Base-by-base conservation (phyloP, 2,329 filamentous ascomycete species). In the Paraphoma sp. region DNA sequence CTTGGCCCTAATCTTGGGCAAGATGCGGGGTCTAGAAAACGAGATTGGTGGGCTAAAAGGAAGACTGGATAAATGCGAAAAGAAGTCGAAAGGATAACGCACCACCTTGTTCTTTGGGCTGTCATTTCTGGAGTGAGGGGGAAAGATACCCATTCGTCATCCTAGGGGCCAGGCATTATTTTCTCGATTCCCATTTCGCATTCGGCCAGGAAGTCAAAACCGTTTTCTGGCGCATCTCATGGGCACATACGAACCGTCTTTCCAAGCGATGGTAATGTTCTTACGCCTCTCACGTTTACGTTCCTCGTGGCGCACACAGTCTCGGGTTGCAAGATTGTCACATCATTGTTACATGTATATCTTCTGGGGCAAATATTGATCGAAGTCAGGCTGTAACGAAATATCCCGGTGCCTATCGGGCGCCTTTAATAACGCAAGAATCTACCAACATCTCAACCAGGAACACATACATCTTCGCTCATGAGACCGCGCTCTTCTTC, bases 351-450 rank as follows among this genome's bases (percentile, higher is more conserved):
- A 5, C 23, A 23, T 23, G 23, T 23, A 23, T 23, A 23, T 23
- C 23, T 23, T 23, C 5, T 23, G 23, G 23, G 23, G 23, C 23
- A 23, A 23, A 23, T 23, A 23, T 23, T 23, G 23, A 23, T 23
- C 23, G 23, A 23, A 23, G 23, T 23, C 23, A 23, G 23, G 23
- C 23, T 23, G 23, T 23, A 23, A 23, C 23, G 23, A 23, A 23
- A 23, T 23, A 23, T 23, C 23, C 23, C 23, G 23, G 23, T 23
- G 23, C 23, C 23, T 23, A 82, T 51, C 66, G 63, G 0, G 54
- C 33, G 16, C 60, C 64, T 9, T 67, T 42, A 57, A 28, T 9
- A 12, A 10, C 5, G 14, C 11, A 11, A 16, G 14, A 42, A 9
- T 14, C 5, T 42, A 14, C 11, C n/a, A n/a, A 3, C 16, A 5